A percentile compares a stretch with the other conserved stretches of the same genome.
Evolutionary conservation across 305 asterid species (phyloP).

Genomic region (Petunia hybrid): DNA sequence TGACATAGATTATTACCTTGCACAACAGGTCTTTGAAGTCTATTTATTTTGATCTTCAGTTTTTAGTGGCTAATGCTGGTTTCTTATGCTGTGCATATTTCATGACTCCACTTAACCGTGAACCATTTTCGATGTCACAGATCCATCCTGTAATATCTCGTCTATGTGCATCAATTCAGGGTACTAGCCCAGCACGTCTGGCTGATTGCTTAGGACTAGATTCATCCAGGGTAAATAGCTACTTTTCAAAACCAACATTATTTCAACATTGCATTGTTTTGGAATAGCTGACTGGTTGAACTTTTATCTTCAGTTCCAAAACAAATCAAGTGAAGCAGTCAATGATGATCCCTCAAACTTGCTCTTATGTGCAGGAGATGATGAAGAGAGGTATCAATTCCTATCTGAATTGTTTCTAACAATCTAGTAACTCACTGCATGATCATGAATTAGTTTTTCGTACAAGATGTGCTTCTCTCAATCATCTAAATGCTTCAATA

Average conservation of each 20-base stretch:
- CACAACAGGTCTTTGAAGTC: slow-evolving; percentile 77
- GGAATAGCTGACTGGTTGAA: not conserved
- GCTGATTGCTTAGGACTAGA: slow-evolving; percentile 99
- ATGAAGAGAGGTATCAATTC: slow-evolving; percentile 80
- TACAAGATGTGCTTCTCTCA: not conserved
- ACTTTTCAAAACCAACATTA: slow-evolving; percentile 15
- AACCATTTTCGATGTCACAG: slow-evolving; percentile 52
- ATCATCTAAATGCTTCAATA: not conserved
- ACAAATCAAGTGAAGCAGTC: slow-evolving; percentile 63
- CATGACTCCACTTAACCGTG: slow-evolving; percentile 37
- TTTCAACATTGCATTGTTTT: slow-evolving; percentile 3
- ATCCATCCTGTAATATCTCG: slow-evolving; percentile 99
- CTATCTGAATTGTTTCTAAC: slow-evolving; percentile 21
- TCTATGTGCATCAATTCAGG: slow-evolving; percentile 95
- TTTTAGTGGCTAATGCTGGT: slow-evolving; percentile 30
- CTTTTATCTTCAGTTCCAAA: slow-evolving; percentile 77
- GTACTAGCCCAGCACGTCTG: slow-evolving; percentile 96
- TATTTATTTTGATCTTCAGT: slow-evolving; percentile 33
- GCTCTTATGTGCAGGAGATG: slow-evolving; percentile 63
- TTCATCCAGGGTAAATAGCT: slow-evolving; percentile 75
- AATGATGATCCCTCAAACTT: slow-evolving; percentile 72
- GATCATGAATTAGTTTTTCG: not conserved
- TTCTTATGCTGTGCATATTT: slow-evolving; percentile 34
- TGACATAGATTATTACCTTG: slow-evolving; percentile 96
- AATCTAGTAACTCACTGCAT: not conserved